These are phyloP conservation scores for Allomyces macrogynus DNA, from an alignment of 192 early-diverging fungal genomes.

Conservation along the genomic window DNA sequence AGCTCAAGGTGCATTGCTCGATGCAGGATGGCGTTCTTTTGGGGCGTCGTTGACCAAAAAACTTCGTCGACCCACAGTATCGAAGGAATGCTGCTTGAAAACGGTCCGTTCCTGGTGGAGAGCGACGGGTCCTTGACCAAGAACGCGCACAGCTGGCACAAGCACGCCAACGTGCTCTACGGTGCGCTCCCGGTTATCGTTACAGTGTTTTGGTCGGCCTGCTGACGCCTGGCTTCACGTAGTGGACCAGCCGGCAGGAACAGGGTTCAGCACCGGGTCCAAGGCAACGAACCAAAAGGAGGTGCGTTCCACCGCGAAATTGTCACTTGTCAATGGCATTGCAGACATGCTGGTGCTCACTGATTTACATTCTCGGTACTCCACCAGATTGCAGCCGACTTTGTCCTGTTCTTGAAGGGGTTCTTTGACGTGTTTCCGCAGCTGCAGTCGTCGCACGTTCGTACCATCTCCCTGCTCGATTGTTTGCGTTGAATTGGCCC, in stretches of 20 bases:
- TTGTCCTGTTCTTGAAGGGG: slow-evolving; percentile 17
- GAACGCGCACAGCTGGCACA: slow-evolving; percentile 14
- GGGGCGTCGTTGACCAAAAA: not conserved
- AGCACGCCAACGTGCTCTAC: slow-evolving; percentile 14
- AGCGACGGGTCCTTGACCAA: slow-evolving; percentile 3
- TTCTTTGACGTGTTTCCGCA: slow-evolving; percentile 21
- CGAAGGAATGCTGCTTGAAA: slow-evolving; percentile 25
- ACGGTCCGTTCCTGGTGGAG: slow-evolving; percentile 14
- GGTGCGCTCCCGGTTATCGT: slow-evolving; percentile 3
- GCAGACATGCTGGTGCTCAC: too few species aligned
- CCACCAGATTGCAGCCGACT: slow-evolving; percentile 10
- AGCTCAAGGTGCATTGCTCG: too few species aligned
- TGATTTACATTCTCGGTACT: too few species aligned
- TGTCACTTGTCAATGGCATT: too few species aligned
- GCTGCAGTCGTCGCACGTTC: slow-evolving; percentile 6
- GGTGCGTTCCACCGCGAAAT: too few species aligned
- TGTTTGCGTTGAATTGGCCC: too few species aligned
- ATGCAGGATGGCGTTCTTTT: too few species aligned
- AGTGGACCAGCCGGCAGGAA: slow-evolving; percentile 25
- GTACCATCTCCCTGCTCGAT: not conserved
- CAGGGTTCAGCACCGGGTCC: slow-evolving; percentile 8
- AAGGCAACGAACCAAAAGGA: too few species aligned
- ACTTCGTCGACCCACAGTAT: slow-evolving; percentile 6
- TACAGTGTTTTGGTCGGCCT: too few species aligned
- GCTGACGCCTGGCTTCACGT: not conserved